phyloP scores from a whole-genome alignment of 768 basidiomycete species.

The Steccherinum ochraceum region DNA sequence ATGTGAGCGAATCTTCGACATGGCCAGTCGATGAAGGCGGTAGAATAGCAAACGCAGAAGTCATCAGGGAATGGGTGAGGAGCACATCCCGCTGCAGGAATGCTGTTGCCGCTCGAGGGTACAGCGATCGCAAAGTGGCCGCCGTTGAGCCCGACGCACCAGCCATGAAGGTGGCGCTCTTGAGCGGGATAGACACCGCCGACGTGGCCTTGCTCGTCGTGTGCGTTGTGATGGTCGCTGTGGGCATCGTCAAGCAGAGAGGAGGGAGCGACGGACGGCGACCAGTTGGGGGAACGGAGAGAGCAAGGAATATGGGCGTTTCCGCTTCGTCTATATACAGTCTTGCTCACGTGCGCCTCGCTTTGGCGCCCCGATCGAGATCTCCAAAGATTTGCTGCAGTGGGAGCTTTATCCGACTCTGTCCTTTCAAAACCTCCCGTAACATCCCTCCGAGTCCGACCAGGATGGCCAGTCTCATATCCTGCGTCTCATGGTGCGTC shows the following conservation, averaged over 20 bases:
- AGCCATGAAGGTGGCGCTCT: background rate
- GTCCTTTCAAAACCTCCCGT: no score
- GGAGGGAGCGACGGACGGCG: background rate
- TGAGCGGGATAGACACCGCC: background rate
- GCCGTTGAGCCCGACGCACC: conserved; percentile 21
- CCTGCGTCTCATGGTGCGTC: conserved; percentile 7
- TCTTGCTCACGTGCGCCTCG: background rate
- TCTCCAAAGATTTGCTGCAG: no score
- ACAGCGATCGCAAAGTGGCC: conserved; percentile 61
- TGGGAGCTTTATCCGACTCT: no score
- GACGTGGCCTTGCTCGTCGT: background rate
- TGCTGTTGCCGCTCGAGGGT: conserved; percentile 70
- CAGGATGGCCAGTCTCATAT: conserved; percentile 12
- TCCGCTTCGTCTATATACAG: background rate
- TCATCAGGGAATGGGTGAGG: conserved; percentile 59
- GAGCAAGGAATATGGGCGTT: background rate
- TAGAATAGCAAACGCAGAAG: conserved; percentile 63
- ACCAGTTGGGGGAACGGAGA: background rate
- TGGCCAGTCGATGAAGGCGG: conserved; percentile 29
- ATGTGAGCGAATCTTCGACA: conserved; percentile 35
- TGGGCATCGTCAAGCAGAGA: conserved; percentile 6
- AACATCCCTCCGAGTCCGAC: background rate
- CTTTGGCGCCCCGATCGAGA: no score
- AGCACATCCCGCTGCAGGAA: conserved; percentile 69
- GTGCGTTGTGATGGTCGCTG: conserved; percentile 7